Evolutionary conservation across 2,329 filamentous ascomycete genomes (phyloP), one percentile per base, ranked within the genome.

Genomic region (Alternaria dauci): DNA sequence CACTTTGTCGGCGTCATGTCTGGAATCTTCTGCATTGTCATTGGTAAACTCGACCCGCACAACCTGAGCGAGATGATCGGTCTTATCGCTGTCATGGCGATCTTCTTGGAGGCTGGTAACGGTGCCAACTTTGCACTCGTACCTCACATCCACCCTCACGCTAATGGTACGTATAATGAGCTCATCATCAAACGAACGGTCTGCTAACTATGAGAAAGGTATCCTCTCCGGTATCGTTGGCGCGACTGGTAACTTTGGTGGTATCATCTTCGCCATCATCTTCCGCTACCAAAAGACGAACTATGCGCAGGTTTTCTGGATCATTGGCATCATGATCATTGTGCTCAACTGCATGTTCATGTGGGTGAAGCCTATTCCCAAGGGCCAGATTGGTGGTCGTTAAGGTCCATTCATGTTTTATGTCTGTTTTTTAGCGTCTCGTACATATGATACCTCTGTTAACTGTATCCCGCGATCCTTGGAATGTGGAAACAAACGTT

Each of bases 81-180:
- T 1, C 87, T 97, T 6, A 81, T 96, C 8, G 89, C 89, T 1
- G 85, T 92, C 9, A 85, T 93, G 81, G 92, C 91, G 1, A 85
- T 96, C 75, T 96, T 96, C 81, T 80, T 93, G 43, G 92, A 96
- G 76, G 92, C 91, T 2, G 89, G 89, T 42, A 97, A 97, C 74
- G 94, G 94, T 0, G 89, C 92, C 41, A 95, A 92, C 80, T 97
- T 95, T 78, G 88, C 92, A 0, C 85, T 97, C 6, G 90, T 97
- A 25, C 93, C 93, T 4, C 94, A 97, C 74, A 90, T 96, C 1
- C 91, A 94, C 78, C 92, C 92, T 1, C 86, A 85, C 62, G 91
- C 92, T 61, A 97, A 96, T 77, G 93, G 92, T 77, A 81, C 72
- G 78, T 16, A 25, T 14, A 20, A 20, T 28, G 5, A 34, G 26